Conservation (phyloP, 2,329 filamentous ascomycete genomes). For the Diplodia seriata region DNA sequence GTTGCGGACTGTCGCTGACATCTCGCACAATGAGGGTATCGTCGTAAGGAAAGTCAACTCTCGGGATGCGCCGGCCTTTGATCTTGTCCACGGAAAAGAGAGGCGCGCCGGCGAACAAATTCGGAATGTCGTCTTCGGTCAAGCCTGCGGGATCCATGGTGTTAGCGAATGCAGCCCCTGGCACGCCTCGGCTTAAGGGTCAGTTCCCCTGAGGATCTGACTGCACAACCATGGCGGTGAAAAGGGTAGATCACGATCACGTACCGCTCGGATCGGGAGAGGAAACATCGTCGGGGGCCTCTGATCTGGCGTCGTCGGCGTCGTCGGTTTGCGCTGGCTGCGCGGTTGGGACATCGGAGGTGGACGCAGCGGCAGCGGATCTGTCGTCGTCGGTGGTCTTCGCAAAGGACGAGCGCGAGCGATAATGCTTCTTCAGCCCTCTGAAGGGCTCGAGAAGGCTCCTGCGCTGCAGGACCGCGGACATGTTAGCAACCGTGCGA, state of each 20-base stretch:
- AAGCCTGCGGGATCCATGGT: constrained; percentile 47
- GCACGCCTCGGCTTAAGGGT: not conserved
- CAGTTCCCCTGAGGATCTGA: constrained; percentile 28
- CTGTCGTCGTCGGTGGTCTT: constrained; percentile 23
- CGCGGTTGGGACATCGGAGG: constrained; percentile 10
- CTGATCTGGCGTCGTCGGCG: constrained; percentile 14
- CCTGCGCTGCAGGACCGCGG: constrained; percentile 23
- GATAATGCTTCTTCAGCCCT: constrained; percentile 27
- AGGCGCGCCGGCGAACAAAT: constrained; percentile 77
- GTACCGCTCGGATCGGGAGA: constrained; percentile 29
- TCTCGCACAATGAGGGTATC: constrained; percentile 67
- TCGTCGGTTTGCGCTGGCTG: constrained; percentile 1
- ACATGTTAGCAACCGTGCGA: constrained; percentile 16
- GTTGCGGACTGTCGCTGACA: constrained; percentile 59
- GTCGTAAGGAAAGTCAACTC: constrained; percentile 72
- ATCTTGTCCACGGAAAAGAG: constrained; percentile 71
- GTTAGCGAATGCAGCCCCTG: constrained; percentile 17
- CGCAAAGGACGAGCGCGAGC: constrained; percentile 27
- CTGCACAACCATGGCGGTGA: constrained; percentile 23
- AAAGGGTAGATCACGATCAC: constrained; percentile 29
- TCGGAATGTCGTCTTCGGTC: constrained; percentile 66
- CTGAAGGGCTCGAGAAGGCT: constrained; percentile 27
- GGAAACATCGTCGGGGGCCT: constrained; percentile 24
- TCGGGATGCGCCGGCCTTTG: constrained; percentile 67
- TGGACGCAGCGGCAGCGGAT: constrained; percentile 20